Evolutionary conservation across 768 basidiomycete species (phyloP).

Genomic region (Brasilioporus rufonigricans): DNA sequence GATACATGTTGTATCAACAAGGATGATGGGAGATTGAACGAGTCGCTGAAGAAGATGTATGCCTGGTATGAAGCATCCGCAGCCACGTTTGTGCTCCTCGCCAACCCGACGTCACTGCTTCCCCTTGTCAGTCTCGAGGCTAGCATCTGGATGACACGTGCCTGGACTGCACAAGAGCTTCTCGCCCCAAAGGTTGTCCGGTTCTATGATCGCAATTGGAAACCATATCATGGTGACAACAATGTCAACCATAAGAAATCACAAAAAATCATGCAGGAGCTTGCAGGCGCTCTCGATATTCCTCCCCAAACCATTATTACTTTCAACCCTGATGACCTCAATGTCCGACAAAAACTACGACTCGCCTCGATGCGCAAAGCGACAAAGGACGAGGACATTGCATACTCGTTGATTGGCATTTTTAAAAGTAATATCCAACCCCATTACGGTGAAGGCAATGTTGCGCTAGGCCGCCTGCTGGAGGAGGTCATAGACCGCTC

Average conservation of each 20-base stretch:
- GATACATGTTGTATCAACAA: too few species aligned
- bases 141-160: too few species aligned
- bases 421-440: slow-evolving; percentile 1
- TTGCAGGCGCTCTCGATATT: slow-evolving; percentile 4
- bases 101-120: too few species aligned
- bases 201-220: background rate
- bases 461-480: slow-evolving; percentile 8
- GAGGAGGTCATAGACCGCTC: slow-evolving; percentile 11
- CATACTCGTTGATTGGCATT: too few species aligned
- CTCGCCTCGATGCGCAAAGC: slow-evolving; percentile 10
- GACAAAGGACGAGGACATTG: too few species aligned
- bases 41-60: slow-evolving; percentile 10
- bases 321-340: slow-evolving; percentile 8
- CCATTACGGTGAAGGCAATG: slow-evolving; percentile 6
- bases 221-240: background rate
- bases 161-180: background rate
- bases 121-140: too few species aligned
- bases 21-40: background rate
- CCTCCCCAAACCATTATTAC: background rate
- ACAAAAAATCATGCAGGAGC: too few species aligned
- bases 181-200: background rate
- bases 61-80: slow-evolving; percentile 5
- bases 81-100: too few species aligned
- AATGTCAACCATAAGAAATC: background rate
- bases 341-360: slow-evolving; percentile 7